These are phyloP conservation scores for Blastomyces gilchristii DNA, from an alignment of 2,329 filamentous ascomycete species.

Conservation along the genomic window DNA sequence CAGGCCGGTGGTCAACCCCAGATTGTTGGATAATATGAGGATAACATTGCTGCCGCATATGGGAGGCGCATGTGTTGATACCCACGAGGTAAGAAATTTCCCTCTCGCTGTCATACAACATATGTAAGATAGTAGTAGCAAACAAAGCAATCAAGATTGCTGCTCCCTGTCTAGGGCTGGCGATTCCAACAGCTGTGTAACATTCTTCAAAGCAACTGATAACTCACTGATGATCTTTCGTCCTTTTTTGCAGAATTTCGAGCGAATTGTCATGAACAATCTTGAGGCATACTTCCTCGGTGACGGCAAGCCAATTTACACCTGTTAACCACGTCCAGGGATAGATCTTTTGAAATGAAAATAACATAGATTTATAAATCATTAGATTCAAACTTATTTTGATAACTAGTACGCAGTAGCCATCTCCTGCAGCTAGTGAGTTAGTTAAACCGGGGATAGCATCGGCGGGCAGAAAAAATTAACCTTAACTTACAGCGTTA, in stretches of 20 bases:
- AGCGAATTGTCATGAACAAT: conserved; percentile 16
- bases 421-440: too few species aligned
- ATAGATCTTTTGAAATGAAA: background rate
- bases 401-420: too few species aligned
- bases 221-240: background rate
- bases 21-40: conserved; percentile 15
- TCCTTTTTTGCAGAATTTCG: conserved; percentile 13
- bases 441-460: too few species aligned
- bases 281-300: conserved; percentile 17
- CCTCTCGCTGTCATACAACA: background rate
- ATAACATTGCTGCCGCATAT: conserved; percentile 16
- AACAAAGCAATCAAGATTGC: too few species aligned
- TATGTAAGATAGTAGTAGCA: background rate
- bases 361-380: too few species aligned
- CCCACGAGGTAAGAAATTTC: conserved; percentile 10
- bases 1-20: conserved; percentile 14
- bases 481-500: background rate
- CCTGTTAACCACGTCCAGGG: conserved; percentile 14
- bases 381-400: too few species aligned
- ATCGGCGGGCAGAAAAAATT: background rate
- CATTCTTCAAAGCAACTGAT: background rate
- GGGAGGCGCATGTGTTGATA: conserved; percentile 14
- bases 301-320: conserved; percentile 16
- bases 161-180: background rate
- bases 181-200: background rate